These are phyloP conservation scores for Apiotrichum porosum DNA, from an alignment of 1,284 basidiomycete species.

Conservation along the genomic window DNA sequence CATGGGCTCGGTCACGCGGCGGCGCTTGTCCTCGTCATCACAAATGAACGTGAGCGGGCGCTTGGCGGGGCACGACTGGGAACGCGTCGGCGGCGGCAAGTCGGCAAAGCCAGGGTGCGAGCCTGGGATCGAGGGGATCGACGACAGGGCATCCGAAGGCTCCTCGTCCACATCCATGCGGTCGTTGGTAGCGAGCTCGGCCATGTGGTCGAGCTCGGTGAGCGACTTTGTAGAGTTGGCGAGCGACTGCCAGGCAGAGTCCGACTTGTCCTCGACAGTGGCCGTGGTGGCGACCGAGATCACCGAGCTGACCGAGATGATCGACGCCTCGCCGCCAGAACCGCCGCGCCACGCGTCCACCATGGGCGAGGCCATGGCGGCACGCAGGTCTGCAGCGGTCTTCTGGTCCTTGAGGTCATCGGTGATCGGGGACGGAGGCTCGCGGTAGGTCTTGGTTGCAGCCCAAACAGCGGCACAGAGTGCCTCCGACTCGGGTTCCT, in stretches of 20 bases:
- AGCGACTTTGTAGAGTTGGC: slow-evolving; percentile 17
- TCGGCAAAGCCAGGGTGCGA: slow-evolving; percentile 8
- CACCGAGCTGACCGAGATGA: slow-evolving; percentile 13
- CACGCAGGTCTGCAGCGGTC: slow-evolving; percentile 29
- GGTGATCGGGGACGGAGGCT: background rate
- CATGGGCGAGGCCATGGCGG: slow-evolving; percentile 39
- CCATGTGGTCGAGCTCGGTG: slow-evolving; percentile 29
- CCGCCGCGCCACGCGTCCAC: slow-evolving; percentile 13
- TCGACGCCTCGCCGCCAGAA: slow-evolving; percentile 6
- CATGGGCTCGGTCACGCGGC: slow-evolving; percentile 40
- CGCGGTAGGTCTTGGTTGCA: background rate
- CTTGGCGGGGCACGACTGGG: slow-evolving; percentile 41
- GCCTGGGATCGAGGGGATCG: slow-evolving; percentile 11
- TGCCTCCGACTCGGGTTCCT: background rate
- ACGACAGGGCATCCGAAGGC: slow-evolving; percentile 1
- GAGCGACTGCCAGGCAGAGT: slow-evolving; percentile 13
- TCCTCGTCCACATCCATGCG: slow-evolving; percentile 34
- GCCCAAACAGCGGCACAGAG: slow-evolving; percentile 19
- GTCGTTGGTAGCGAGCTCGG: slow-evolving; percentile 25
- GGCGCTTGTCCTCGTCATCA: slow-evolving; percentile 41
- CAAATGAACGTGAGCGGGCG: slow-evolving; percentile 17
- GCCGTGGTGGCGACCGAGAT: slow-evolving; percentile 11
- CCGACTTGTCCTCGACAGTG: slow-evolving; percentile 16
- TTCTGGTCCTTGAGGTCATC: slow-evolving; percentile 12
- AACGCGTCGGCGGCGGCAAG: slow-evolving; percentile 13